phyloP scores from a whole-genome alignment of 2,329 filamentous ascomycete species.

The Aureobasidium sp. region DNA sequence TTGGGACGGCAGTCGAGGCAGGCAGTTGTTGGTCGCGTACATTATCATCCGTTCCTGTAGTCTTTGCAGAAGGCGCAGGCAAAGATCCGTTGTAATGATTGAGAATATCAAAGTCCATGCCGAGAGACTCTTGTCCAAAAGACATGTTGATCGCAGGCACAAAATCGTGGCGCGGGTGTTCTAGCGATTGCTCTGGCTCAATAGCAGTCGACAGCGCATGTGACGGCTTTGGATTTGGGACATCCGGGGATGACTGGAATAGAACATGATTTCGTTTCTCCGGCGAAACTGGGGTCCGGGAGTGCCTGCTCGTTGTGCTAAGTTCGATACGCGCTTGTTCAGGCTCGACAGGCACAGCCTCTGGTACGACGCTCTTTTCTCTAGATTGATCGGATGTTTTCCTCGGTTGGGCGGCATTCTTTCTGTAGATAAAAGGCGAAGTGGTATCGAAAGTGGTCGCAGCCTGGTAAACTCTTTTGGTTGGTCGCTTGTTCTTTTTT shows the following conservation, averaged over 20 bases:
- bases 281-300: background rate
- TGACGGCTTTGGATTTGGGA: background rate
- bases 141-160: slow-evolving; percentile 22
- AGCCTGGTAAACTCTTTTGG: background rate
- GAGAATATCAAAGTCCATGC: slow-evolving; percentile 20
- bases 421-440: slow-evolving; percentile 12
- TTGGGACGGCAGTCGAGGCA: background rate
- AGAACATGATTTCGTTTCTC: background rate
- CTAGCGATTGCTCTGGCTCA: background rate
- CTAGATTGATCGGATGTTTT: background rate
- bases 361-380: background rate
- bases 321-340: background rate
- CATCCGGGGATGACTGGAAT: background rate
- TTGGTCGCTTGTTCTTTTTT: background rate
- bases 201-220: background rate
- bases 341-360: background rate
- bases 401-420: background rate
- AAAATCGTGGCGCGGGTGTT: background rate
- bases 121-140: slow-evolving; percentile 19
- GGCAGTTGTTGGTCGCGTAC: background rate
- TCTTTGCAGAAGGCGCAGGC: background rate
- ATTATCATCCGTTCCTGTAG: no score
- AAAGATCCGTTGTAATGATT: slow-evolving; percentile 15
- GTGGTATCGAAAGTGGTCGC: background rate
- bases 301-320: background rate